Conservation (phyloP, 495 filamentous ascomycete species). For the Penicillium subrubescens region DNA sequence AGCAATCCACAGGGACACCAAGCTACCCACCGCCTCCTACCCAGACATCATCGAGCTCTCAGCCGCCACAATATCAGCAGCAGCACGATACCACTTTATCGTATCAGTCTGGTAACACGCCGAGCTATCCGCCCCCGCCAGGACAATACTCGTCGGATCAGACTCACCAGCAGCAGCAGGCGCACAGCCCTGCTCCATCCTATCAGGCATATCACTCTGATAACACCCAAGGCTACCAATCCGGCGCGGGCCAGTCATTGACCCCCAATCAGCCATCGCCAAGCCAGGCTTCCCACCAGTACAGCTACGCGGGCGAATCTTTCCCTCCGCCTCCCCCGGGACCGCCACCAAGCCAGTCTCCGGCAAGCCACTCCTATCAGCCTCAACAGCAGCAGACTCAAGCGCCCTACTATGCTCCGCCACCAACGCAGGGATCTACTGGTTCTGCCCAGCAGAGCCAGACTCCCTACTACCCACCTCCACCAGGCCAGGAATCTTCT, state of each 20-base stretch:
- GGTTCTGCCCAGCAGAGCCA: slow-evolving; percentile 18
- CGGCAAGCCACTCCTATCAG: slow-evolving; percentile 31
- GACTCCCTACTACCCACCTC: slow-evolving; percentile 33
- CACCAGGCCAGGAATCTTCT: slow-evolving; percentile 37
- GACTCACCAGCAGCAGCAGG: slow-evolving; percentile 16
- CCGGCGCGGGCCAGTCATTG: slow-evolving; percentile 3
- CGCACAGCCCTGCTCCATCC: background rate
- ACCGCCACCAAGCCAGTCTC: slow-evolving; percentile 30
- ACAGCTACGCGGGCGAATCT: slow-evolving; percentile 44
- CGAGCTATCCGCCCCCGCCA: slow-evolving; percentile 7
- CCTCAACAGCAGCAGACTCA: slow-evolving; percentile 19
- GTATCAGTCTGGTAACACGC: slow-evolving; percentile 7
- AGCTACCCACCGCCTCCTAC: slow-evolving; percentile 15
- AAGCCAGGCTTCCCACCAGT: slow-evolving; percentile 22
- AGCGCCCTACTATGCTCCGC: slow-evolving; percentile 15
- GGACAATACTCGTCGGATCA: slow-evolving; percentile 7
- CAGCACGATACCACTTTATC: slow-evolving; percentile 4
- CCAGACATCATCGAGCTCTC: slow-evolving; percentile 13
- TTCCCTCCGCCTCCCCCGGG: slow-evolving; percentile 50
- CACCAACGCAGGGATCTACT: slow-evolving; percentile 9
- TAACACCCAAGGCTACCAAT: slow-evolving; percentile 3
- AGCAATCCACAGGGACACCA: slow-evolving; percentile 4
- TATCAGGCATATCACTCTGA: slow-evolving; percentile 11
- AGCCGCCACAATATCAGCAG: slow-evolving; percentile 16
- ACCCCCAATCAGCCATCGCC: slow-evolving; percentile 1